phyloP scores from a whole-genome alignment of 2,329 filamentous ascomycete genomes.

The Scedosporium aurantiacum region DNA sequence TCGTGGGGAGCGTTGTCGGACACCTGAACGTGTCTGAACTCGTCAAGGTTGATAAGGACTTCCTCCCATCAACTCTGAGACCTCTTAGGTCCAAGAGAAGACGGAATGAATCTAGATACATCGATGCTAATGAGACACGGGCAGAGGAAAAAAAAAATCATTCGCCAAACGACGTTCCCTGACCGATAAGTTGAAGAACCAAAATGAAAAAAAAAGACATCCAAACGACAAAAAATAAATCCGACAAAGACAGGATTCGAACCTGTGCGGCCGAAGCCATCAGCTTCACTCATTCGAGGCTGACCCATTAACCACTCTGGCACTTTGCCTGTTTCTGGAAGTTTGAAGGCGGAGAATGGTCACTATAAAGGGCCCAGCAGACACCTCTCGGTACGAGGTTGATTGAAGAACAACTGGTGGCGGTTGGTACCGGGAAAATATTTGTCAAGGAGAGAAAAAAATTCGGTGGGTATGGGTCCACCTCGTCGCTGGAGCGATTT shows the following conservation, averaged over 20 bases:
- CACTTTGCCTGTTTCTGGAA: not conserved
- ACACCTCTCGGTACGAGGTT: not conserved
- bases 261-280: constrained; percentile 4
- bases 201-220: not conserved
- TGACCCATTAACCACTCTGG: constrained; percentile 6
- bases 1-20: too few species aligned
- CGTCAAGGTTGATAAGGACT: too few species aligned
- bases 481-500: not conserved
- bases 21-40: too few species aligned
- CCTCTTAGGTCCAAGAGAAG: too few species aligned
- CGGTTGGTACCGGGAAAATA: not conserved
- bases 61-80: too few species aligned
- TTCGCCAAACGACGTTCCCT: too few species aligned
- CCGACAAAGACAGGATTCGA: constrained; percentile 2
- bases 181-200: not conserved
- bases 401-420: not conserved
- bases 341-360: not conserved
- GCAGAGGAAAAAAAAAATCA: not conserved
- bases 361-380: not conserved
- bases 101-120: too few species aligned
- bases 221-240: not conserved
- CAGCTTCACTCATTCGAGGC: constrained; percentile 3
- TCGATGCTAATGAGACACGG: not conserved
- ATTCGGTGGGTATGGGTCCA: too few species aligned
- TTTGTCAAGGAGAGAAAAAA: not conserved